These are phyloP conservation scores for Rubus idaeus DNA, from an alignment of 306 rosid genomes.

Conservation along the genomic window DNA sequence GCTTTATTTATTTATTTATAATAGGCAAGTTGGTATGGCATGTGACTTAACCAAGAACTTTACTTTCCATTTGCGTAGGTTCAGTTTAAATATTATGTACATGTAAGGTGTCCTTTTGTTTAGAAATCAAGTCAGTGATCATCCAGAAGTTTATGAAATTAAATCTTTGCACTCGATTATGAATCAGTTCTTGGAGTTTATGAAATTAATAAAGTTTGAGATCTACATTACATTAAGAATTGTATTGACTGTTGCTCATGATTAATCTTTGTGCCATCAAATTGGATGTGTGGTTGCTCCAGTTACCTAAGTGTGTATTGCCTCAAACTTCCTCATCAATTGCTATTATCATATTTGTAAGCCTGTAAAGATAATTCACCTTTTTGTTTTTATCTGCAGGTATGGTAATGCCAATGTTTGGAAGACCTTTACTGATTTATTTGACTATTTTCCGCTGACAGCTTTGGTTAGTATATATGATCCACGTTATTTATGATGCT, in stretches of 20 bases:
- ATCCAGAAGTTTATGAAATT: not conserved
- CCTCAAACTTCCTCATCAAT: not conserved
- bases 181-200: slow-evolving; percentile 4
- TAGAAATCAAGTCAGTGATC: not conserved
- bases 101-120: not conserved
- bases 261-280: not conserved
- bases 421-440: slow-evolving; percentile 92
- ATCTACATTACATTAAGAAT: not conserved
- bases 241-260: not conserved
- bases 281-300: not conserved
- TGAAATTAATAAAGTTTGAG: not conserved
- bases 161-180: not conserved
- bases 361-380: slow-evolving; percentile 6
- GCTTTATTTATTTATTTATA: not conserved
- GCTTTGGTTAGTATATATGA: slow-evolving; percentile 73
- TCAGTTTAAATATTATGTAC: not conserved
- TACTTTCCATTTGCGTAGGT: not conserved
- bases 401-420: slow-evolving; percentile 97
- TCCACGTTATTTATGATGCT: not conserved
- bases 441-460: slow-evolving; percentile 95
- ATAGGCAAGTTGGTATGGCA: not conserved
- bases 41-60: not conserved
- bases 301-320: not conserved
- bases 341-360: slow-evolving; percentile 1
- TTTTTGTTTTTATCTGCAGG: slow-evolving; percentile 50